Percentiles rank a stretch among this genome's conserved stretches.
Evolutionary conservation across 345 rosid genomes (phyloP).

Genomic region (Salix caprea): DNA sequence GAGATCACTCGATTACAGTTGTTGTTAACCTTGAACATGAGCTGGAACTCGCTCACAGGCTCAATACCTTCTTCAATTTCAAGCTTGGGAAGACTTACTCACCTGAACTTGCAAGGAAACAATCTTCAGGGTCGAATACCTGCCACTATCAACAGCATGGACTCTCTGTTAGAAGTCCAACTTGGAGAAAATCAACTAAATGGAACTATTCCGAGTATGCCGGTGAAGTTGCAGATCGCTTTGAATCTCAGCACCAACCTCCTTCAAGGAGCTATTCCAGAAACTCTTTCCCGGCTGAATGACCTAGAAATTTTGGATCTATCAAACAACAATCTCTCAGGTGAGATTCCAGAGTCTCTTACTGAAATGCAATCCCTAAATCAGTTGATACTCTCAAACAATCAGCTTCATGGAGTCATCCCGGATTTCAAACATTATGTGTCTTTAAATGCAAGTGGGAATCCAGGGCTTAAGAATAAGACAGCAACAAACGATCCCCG

Average conservation of each 20-base stretch:
- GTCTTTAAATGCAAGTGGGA: slow-evolving; percentile 33
- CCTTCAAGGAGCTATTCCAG: slow-evolving; percentile 51
- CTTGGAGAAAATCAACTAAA: slow-evolving; percentile 57
- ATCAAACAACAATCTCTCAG: slow-evolving; percentile 54
- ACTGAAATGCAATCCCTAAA: slow-evolving; percentile 30
- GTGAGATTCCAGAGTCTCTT: slow-evolving; percentile 40
- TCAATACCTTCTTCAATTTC: slow-evolving; percentile 53
- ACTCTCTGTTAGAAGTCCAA: slow-evolving; percentile 53
- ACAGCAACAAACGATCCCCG: not conserved
- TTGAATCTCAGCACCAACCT: slow-evolving; percentile 70
- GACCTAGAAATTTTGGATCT: slow-evolving; percentile 74
- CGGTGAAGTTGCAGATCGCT: slow-evolving; percentile 51
- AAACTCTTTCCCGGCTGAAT: slow-evolving; percentile 22
- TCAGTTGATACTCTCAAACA: slow-evolving; percentile 52
- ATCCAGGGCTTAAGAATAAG: slow-evolving; percentile 18
- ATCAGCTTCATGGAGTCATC: slow-evolving; percentile 46
- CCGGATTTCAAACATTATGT: slow-evolving; percentile 35
- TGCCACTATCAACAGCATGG: slow-evolving; percentile 23
- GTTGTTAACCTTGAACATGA: slow-evolving; percentile 41
- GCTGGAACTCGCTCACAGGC: slow-evolving; percentile 60
- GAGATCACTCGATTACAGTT: slow-evolving; percentile 21
- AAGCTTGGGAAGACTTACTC: slow-evolving; percentile 30
- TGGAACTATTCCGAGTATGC: slow-evolving; percentile 60
- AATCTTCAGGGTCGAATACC: slow-evolving; percentile 59
- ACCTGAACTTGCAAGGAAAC: slow-evolving; percentile 53